phyloP scores from a whole-genome alignment of 164 flowering plant genomes.

The Sextonia rubra region DNA sequence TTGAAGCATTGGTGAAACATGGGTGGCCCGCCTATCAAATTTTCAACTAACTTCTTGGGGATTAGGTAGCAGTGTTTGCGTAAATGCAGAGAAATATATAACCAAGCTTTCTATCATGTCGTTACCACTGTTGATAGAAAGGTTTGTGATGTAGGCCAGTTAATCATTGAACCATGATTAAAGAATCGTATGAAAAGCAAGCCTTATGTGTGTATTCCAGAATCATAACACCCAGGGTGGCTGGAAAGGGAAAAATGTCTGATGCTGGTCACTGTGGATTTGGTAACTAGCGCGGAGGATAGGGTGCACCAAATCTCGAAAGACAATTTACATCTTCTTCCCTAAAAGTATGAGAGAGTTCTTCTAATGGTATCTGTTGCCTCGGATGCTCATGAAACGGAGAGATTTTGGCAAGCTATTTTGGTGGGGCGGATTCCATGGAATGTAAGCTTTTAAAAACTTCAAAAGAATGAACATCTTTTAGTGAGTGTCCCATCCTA shows the following conservation, averaged over 20 bases:
- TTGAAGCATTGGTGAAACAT: no score
- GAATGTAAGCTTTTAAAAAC: background rate
- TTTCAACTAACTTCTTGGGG: no score
- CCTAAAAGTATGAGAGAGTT: no score
- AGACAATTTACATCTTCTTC: background rate
- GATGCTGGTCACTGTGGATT: background rate
- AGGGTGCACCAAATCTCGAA: background rate
- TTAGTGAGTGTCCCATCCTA: background rate
- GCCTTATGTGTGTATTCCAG: background rate
- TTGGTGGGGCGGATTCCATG: conserved; percentile 1
- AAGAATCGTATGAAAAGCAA: background rate
- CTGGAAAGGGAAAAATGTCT: background rate
- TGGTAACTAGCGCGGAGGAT: background rate
- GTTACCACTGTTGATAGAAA: background rate
- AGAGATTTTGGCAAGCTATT: background rate
- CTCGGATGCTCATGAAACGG: background rate
- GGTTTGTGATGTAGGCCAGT: background rate
- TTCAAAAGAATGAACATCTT: background rate
- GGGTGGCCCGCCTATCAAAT: no score
- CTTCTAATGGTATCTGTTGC: background rate
- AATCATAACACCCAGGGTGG: background rate
- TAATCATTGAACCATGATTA: background rate
- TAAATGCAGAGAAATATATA: no score
- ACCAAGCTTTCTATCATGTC: no score
- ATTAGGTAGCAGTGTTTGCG: no score